Conservation (phyloP, 2,329 filamentous ascomycete species). For the Fusarium sulawesiense region DNA sequence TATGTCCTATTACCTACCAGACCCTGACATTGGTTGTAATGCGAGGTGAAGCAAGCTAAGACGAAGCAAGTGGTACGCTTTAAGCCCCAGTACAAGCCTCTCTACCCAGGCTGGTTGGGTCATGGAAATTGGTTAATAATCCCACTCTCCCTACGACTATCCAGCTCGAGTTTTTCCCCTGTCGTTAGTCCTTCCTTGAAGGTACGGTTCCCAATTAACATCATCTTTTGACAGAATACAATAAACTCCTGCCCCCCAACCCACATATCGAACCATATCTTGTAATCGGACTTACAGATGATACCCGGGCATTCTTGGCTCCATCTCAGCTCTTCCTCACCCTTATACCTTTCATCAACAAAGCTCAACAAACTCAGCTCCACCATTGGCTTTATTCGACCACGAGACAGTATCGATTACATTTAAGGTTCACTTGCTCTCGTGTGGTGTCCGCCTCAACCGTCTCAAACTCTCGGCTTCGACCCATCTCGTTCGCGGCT, state of each 20-base stretch:
- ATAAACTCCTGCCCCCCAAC: background rate
- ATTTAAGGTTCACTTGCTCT: slow-evolving; percentile 15
- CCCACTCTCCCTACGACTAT: slow-evolving; percentile 7
- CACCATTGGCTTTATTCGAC: background rate
- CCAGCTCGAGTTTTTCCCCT: background rate
- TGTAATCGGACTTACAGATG: background rate
- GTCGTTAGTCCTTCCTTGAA: background rate
- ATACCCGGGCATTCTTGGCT: background rate
- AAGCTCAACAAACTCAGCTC: slow-evolving; percentile 10
- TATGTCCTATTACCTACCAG: background rate
- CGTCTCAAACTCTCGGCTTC: background rate
- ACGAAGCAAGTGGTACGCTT: slow-evolving; percentile 1
- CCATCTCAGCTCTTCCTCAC: slow-evolving; percentile 5
- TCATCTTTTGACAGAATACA: background rate
- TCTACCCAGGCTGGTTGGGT: slow-evolving; percentile 4
- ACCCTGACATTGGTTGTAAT: slow-evolving; percentile 14
- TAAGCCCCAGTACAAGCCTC: slow-evolving; percentile 6
- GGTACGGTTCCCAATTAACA: background rate
- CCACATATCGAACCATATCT: background rate
- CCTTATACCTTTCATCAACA: background rate
- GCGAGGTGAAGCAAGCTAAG: slow-evolving; percentile 3
- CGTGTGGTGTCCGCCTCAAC: slow-evolving; percentile 19
- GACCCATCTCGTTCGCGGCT: slow-evolving; percentile 13
- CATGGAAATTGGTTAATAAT: slow-evolving; percentile 18
- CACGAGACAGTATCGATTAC: background rate